Evolutionary conservation across 805 yeast genomes (phyloP), one percentile per base, ranked within the genome.

Genomic region (Candida yuanshanica): DNA sequence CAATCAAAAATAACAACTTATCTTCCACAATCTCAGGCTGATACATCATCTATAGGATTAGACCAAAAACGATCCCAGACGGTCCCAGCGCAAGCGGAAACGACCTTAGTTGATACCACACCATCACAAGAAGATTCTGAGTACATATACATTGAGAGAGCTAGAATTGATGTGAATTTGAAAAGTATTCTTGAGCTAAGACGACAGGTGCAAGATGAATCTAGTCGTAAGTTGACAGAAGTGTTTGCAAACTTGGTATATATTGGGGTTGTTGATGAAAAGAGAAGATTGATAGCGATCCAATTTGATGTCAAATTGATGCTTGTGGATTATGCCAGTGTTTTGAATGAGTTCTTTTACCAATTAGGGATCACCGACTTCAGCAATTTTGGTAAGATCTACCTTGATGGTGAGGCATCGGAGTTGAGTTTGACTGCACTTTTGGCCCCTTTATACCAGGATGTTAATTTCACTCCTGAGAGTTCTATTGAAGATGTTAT

Each of bases 181-280:
- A 68, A 74, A 10, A 82, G 91, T 48, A 68, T 91, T 2, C 58
- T 64, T n/a, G 65, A 68, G 2, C 68, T 93, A 5, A 62, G 82
- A 18, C 57, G 65, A 18, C 73, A 71, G 11, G 72, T 82, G 1
- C 77, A 77, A 33, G 49, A 51, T 0, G 46, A 59, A 0, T 63
- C 74, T 0, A 72, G 81, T 55, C 56, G 64, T n/a, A 70, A 72
- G 5, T 61, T 91, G 20, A 81, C 95, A 0, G 72, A 77, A 33
- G 61, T 87, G 2, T 79, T 91, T 59, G 72, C 82, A 8, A 77
- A 83, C 41, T 75, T 83, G 37, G 76, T 82, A 0, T 86, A 73
- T 55, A 82, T 93, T 8, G 99, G 99, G 0, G 63, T 91, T 4
- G 90, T 86, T 2, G 98, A 91, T 56, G 73, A 74, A 10, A 55